A percentile compares a stretch with the other conserved stretches of the same genome.
Evolutionary conservation across 768 basidiomycete species (phyloP).

Genomic region (Leccinellum luteum): DNA sequence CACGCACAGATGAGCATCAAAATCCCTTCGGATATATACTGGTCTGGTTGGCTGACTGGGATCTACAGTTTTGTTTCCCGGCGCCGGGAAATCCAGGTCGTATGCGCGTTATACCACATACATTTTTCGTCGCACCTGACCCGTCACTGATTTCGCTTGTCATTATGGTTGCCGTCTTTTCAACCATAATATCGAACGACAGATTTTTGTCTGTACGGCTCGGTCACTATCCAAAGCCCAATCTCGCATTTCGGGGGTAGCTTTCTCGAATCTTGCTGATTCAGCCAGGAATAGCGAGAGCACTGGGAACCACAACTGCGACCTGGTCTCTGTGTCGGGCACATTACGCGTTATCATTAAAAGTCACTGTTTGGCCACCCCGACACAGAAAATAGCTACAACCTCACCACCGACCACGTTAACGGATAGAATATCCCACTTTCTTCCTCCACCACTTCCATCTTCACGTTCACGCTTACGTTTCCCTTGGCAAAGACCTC

Average conservation of each 20-base stretch:
- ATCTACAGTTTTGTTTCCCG: neutral
- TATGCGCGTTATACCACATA: neutral
- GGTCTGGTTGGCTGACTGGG: neutral
- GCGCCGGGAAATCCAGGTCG: neutral
- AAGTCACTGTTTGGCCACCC: neutral
- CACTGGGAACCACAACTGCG: neutral
- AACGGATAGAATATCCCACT: neutral
- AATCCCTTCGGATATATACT: neutral
- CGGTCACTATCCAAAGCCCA: neutral
- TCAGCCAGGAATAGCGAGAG: too few relatives aligned
- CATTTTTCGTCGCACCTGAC: neutral
- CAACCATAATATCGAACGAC: neutral
- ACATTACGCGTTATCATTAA: neutral
- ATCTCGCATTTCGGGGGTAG: neutral
- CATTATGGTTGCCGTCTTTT: neutral
- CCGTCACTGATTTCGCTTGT: neutral
- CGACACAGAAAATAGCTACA: neutral
- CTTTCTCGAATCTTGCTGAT: neutral
- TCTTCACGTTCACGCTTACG: neutral
- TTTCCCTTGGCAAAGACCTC: neutral
- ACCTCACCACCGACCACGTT: neutral
- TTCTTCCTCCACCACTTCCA: neutral
- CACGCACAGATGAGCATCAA: neutral
- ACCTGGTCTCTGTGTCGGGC: neutral
- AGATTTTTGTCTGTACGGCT: neutral